Base-by-base conservation (phyloP, 805 yeast genomes). In the Grigorovia yakushimaensis region DNA sequence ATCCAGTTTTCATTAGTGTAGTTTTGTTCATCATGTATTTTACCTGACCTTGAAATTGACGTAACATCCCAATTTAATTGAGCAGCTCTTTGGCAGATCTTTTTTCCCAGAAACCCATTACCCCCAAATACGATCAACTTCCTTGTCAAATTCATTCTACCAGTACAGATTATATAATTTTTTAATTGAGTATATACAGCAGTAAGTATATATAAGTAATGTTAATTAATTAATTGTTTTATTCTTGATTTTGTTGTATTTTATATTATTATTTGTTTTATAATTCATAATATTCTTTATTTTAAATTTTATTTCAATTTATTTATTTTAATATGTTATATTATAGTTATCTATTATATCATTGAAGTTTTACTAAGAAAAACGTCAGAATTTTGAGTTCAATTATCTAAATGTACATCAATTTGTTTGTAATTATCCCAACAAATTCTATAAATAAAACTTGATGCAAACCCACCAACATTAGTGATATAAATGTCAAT, bases 381-480 rank as follows among this genome's bases (percentile, higher is more conserved):
- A n/a, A n/a, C n/a, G n/a, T n/a, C n/a, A n/a, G n/a, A n/a, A n/a
- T n/a, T n/a, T n/a, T n/a, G n/a, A 15, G n/a, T 39, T 21, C 18
- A 39, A n/a, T 65, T 72, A 48, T 73, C 80, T 52, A 82, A 68
- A 56, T 73, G 73, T 49, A 78, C 86, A 69, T 93, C 98, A 58
- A 83, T 88, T 46, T 82, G 78, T 65, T 84, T 84, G 67, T 93
- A 93, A 67, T 91, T 88, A 66, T 93, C 98, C 70, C 89, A 78
- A 19, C 93, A 95, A 47, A 93, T 84, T 67, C 98, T 82, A 67
- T 93, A 93, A 47, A 93, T 84, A 69, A 93, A 93, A 57, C 91
- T 87, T 42, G 98, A 98, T 22, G 98, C 86, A 63, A 85, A 88
- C 15, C 98, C 98, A 44, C 98, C 98, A 67, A 89, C 78, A 63